phyloP scores from a whole-genome alignment of 2,329 filamentous ascomycete genomes.

The Diaporthe australafricana region DNA sequence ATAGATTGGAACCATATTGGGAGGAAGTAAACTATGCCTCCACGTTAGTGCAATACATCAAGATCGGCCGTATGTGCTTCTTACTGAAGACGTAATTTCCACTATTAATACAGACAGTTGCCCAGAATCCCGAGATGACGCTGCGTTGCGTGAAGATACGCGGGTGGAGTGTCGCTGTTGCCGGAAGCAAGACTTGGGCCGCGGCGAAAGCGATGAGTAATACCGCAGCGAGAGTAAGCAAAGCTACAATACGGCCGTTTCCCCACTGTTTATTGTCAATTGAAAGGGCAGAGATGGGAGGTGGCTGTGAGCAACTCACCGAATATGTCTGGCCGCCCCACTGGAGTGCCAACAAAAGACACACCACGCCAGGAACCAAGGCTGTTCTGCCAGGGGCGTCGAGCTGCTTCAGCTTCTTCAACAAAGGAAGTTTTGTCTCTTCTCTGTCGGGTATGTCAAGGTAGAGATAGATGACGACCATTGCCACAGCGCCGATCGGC shows the following conservation, averaged over 20 bases:
- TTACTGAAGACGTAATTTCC: slow-evolving; percentile 17
- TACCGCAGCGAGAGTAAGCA: slow-evolving; percentile 45
- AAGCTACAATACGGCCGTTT: slow-evolving; percentile 44
- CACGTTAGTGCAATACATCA: not conserved
- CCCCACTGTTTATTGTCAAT: slow-evolving; percentile 41
- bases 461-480: slow-evolving; percentile 37
- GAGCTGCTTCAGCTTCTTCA: slow-evolving; percentile 41
- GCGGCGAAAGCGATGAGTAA: slow-evolving; percentile 43
- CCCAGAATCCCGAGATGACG: slow-evolving; percentile 52
- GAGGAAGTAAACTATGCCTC: slow-evolving; percentile 42
- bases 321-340: slow-evolving; percentile 42
- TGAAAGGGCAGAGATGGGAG: rapidly evolving
- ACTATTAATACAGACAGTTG: slow-evolving; percentile 46
- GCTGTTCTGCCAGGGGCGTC: slow-evolving; percentile 39
- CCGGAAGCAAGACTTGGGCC: slow-evolving; percentile 54
- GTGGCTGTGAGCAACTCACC: not conserved
- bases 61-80: rapidly evolving
- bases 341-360: slow-evolving; percentile 41
- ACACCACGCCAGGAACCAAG: slow-evolving; percentile 40
- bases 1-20: slow-evolving; percentile 48
- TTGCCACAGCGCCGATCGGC: not conserved
- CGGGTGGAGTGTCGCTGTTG: slow-evolving; percentile 59
- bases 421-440: slow-evolving; percentile 34
- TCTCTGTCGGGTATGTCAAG: slow-evolving; percentile 38
- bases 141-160: slow-evolving; percentile 58